Evolutionary conservation across 805 yeast species (phyloP).

Genomic region (Hagleromyces aurorensis): DNA sequence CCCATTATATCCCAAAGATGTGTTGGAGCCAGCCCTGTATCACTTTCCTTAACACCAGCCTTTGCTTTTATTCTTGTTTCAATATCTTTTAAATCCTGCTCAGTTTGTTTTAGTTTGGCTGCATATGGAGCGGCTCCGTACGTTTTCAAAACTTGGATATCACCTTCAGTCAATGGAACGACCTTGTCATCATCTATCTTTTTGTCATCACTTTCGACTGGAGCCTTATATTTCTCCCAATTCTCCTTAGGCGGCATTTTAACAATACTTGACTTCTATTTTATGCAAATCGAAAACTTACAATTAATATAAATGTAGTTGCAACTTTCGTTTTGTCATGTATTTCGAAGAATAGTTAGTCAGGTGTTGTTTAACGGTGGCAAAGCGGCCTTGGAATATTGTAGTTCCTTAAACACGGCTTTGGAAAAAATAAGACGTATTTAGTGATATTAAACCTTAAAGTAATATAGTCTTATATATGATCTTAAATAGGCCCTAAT

Average conservation of each 20-base stretch:
- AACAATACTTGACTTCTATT: too few relatives aligned
- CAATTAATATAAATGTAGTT: too few relatives aligned
- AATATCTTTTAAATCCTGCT: conserved; percentile 75
- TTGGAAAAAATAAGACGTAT: too few relatives aligned
- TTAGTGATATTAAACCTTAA: too few relatives aligned
- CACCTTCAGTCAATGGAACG: conserved; percentile 88
- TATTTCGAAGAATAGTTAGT: too few relatives aligned
- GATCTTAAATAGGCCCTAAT: too few relatives aligned
- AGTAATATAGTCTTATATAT: too few relatives aligned
- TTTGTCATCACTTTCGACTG: conserved; percentile 53
- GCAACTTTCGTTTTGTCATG: too few relatives aligned
- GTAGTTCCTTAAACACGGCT: too few relatives aligned
- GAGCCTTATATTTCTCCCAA: conserved; percentile 95
- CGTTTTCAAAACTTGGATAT: conserved; percentile 92
- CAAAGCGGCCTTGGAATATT: too few relatives aligned
- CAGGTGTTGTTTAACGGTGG: too few relatives aligned
- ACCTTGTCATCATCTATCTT: conserved; percentile 60
- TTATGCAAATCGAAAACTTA: too few relatives aligned
- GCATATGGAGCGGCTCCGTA: conserved; percentile 98
- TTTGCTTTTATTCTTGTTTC: conserved; percentile 88
- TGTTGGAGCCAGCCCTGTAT: conserved; percentile 96
- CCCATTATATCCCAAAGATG: conserved; percentile 97
- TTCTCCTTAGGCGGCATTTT: conserved; percentile 98
- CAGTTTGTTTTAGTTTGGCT: conserved; percentile 67
- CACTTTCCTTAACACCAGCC: conserved; percentile 89